A percentile compares a stretch with the other conserved stretches of the same genome.
phyloP scores from a whole-genome alignment of 768 basidiomycete species.

The Piloderma croceum region DNA sequence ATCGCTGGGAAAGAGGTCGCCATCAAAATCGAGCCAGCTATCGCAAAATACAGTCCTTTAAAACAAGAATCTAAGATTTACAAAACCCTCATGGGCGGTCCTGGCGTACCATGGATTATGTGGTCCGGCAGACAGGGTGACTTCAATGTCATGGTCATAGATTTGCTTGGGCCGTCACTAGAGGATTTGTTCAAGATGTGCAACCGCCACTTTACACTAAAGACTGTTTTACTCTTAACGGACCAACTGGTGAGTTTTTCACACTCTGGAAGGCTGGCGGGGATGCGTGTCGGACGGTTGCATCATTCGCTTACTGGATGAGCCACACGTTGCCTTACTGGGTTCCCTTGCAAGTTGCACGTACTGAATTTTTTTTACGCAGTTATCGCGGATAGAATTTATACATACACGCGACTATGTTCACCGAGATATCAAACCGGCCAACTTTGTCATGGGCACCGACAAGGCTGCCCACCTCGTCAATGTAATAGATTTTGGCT shows the following conservation, averaged over 20 bases:
- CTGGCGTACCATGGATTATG: constrained; percentile 88
- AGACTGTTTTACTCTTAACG: constrained; percentile 88
- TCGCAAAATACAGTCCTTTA: constrained; percentile 56
- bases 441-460: constrained; percentile 96
- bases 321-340: too few species aligned
- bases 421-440: constrained; percentile 97
- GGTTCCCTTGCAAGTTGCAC: constrained; percentile 9
- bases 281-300: too few species aligned
- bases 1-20: constrained; percentile 80
- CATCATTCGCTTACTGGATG: too few species aligned
- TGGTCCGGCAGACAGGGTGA: constrained; percentile 88
- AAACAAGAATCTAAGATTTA: constrained; percentile 90
- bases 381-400: constrained; percentile 95
- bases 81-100: constrained; percentile 84
- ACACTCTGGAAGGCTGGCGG: too few species aligned
- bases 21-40: constrained; percentile 73
- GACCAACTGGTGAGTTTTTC: constrained; percentile 78
- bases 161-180: constrained; percentile 86
- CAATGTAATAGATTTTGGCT: constrained; percentile 89
- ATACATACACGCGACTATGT: constrained; percentile 93
- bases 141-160: constrained; percentile 98
- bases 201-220: constrained; percentile 88
- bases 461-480: constrained; percentile 65
- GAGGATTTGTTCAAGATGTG: constrained; percentile 86
- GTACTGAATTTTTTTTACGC: constrained; percentile 13